These are phyloP conservation scores for Meredithiella fracta DNA, from an alignment of 2,329 filamentous ascomycete species.

Conservation along the genomic window DNA sequence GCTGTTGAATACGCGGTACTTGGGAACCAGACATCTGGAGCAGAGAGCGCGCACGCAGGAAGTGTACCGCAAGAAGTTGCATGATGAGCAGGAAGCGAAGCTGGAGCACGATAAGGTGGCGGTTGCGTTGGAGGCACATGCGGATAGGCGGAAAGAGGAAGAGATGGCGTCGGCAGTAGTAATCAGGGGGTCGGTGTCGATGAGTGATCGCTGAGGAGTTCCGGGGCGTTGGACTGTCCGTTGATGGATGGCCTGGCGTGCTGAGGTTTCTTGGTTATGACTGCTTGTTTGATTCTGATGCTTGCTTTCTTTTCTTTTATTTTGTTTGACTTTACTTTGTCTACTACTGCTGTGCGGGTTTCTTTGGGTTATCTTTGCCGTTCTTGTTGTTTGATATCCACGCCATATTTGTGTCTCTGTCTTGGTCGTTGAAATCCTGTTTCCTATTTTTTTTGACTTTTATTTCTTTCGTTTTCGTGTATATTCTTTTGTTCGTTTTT, in stretches of 20 bases:
- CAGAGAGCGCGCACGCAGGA: conserved; percentile 9
- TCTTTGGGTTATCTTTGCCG: conserved; percentile 3
- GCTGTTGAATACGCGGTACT: conserved; percentile 67
- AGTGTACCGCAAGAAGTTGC: conserved; percentile 5
- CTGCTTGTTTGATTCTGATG: background rate
- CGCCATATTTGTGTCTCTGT: background rate
- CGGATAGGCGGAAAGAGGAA: conserved; percentile 3
- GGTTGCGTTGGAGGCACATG: background rate
- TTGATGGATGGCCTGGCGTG: background rate
- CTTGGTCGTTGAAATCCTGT: conserved; percentile 1
- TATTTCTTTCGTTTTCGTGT: conserved; percentile 1
- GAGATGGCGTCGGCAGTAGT: background rate
- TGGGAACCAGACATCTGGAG: conserved; percentile 35
- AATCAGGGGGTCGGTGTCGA: background rate
- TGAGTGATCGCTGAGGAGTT: background rate
- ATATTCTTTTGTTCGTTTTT: background rate
- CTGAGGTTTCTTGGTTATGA: too few species aligned
- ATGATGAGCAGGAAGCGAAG: background rate
- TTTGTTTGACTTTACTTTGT: background rate
- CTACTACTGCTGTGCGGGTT: background rate
- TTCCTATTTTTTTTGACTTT: conserved; percentile 4
- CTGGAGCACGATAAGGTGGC: conserved; percentile 4
- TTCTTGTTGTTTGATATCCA: background rate
- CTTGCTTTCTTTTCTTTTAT: conserved; percentile 7
- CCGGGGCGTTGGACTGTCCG: background rate